A percentile compares a stretch with the other conserved stretches of the same genome.
phyloP scores from a whole-genome alignment of 441 rosid species.

The Mallotus japonicus region DNA sequence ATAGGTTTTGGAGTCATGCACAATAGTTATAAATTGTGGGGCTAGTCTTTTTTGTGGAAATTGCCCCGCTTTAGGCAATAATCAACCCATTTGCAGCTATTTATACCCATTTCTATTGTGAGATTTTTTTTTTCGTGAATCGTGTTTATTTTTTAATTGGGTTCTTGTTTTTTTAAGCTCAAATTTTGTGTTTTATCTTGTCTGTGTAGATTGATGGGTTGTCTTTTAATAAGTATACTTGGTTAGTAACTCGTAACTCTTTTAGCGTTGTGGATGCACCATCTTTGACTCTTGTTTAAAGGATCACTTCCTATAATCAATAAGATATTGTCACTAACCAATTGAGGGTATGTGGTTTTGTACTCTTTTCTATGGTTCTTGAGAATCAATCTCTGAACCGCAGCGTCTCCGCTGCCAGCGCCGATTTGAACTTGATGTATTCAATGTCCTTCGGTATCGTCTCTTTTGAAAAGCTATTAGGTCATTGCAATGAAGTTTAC shows the following conservation, averaged over 20 bases:
- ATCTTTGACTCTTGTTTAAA: constrained; percentile 68
- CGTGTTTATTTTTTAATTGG: background rate
- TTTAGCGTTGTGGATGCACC: constrained; percentile 88
- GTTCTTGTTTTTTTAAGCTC: constrained; percentile 21
- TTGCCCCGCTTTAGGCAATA: constrained; percentile 68
- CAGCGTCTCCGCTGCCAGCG: constrained; percentile 34
- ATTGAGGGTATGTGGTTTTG: constrained; percentile 48
- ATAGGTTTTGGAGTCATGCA: constrained; percentile 68
- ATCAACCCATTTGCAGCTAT: constrained; percentile 72
- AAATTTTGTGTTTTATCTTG: constrained; percentile 10
- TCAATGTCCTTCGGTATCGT: constrained; percentile 31
- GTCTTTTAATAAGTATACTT: constrained; percentile 89
- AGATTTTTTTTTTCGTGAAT: constrained; percentile 29
- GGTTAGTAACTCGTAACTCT: constrained; percentile 90
- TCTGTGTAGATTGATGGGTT: constrained; percentile 63
- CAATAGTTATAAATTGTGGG: constrained; percentile 62
- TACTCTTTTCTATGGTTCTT: constrained; percentile 10
- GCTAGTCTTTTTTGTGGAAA: constrained; percentile 76
- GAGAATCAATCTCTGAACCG: no score
- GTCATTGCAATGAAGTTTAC: constrained; percentile 56
- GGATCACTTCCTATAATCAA: constrained; percentile 84
- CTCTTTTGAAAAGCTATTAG: constrained; percentile 45
- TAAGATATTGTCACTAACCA: constrained; percentile 89
- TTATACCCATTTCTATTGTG: constrained; percentile 66
- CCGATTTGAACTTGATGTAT: constrained; percentile 28